Evolutionary conservation across 257 asterid species (phyloP).

Genomic region (Solanum commersonii): DNA sequence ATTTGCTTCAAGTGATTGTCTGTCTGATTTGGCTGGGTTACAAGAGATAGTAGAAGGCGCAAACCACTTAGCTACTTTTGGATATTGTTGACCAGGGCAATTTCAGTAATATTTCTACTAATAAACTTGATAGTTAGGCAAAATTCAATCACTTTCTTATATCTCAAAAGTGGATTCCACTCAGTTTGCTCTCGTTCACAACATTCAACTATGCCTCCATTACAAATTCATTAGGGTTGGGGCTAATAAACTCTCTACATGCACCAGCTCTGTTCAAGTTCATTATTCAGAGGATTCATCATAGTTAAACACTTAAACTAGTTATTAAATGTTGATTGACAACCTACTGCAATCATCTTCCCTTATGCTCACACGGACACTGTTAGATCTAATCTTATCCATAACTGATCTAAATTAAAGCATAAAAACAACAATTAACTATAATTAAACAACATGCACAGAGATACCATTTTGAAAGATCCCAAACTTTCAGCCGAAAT

Average conservation of each 20-base stretch:
- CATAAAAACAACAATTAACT: neutral
- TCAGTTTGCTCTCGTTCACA: neutral
- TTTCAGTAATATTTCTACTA: neutral
- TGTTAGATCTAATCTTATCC: neutral
- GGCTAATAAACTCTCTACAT: neutral
- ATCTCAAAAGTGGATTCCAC: neutral
- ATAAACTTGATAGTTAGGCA: neutral
- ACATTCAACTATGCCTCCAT: neutral
- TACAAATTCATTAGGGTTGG: neutral
- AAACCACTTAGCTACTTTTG: neutral
- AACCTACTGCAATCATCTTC: neutral
- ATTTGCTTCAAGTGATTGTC: neutral
- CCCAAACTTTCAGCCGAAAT: neutral
- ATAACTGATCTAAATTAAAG: neutral
- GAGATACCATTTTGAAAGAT: neutral
- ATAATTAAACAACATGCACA: neutral
- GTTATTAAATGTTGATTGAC: neutral
- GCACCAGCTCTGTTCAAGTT: neutral
- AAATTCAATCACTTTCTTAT: neutral
- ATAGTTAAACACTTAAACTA: neutral
- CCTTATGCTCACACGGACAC: neutral
- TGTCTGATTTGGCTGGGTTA: neutral
- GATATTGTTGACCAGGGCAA: neutral
- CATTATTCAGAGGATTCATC: neutral
- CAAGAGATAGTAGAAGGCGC: neutral